Percentiles rank a stretch among this genome's conserved stretches.
Evolutionary conservation across 2,329 filamentous ascomycete species (phyloP).

Genomic region (Knufia fluminis): DNA sequence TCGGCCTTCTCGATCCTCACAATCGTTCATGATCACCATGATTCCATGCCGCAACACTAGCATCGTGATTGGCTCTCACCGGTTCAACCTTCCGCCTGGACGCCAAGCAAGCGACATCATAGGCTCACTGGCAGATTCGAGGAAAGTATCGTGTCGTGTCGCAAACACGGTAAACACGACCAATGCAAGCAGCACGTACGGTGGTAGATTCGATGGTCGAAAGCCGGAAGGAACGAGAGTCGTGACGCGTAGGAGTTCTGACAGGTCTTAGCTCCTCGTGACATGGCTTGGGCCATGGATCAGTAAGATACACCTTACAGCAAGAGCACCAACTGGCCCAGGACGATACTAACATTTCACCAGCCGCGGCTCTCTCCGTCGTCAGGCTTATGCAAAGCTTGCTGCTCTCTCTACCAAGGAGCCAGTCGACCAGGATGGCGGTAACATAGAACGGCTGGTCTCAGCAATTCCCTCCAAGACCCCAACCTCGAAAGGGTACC

Average conservation of each 20-base stretch:
- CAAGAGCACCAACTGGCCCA: neutral
- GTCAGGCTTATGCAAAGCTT: conserved; percentile 36
- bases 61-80: neutral
- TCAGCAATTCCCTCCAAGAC: conserved; percentile 25
- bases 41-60: neutral
- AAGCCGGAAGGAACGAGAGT: neutral
- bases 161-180: neutral
- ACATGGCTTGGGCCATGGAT: conserved; percentile 5
- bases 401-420: conserved; percentile 32
- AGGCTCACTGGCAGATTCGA: neutral
- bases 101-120: conserved; percentile 8
- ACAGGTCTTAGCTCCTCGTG: neutral
- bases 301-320: neutral
- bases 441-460: conserved; percentile 31
- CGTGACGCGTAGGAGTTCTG: conserved; percentile 2
- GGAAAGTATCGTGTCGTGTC: neutral
- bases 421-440: conserved; percentile 22
- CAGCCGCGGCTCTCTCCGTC: conserved; percentile 25
- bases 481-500: conserved; percentile 23
- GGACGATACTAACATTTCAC: neutral
- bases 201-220: neutral
- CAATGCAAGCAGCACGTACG: neutral
- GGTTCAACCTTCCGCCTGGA: neutral
- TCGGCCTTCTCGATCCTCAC: no score
- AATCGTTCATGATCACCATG: no score